phyloP scores from a whole-genome alignment of 768 basidiomycete genomes.

The Udeniomyces megalosporus region DNA sequence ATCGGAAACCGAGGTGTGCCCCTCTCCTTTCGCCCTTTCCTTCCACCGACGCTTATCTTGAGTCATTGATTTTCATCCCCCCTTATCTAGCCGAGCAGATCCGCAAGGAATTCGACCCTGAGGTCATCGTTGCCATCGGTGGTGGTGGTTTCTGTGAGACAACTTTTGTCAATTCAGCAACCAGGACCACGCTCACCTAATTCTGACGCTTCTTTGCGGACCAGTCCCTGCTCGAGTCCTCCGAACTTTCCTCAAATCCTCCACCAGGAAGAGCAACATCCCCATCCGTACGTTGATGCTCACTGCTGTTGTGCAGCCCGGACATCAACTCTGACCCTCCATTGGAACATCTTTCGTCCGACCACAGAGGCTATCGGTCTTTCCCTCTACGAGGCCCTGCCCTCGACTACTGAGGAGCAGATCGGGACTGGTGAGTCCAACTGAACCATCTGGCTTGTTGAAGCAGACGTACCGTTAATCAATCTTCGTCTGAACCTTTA shows the following conservation, averaged over 20 bases:
- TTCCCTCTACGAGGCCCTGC: constrained; percentile 80
- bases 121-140: constrained; percentile 16
- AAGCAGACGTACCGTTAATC: neutral
- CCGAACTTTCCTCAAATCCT: constrained; percentile 71
- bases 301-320: too few relatives aligned
- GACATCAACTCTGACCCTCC: too few relatives aligned
- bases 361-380: constrained; percentile 69
- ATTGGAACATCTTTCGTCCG: too few relatives aligned
- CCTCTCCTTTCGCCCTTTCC: neutral
- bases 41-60: neutral
- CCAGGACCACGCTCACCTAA: too few relatives aligned
- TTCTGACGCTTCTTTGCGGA: neutral
- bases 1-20: neutral
- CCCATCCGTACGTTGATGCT: constrained; percentile 43
- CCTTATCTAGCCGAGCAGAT: constrained; percentile 2
- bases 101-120: constrained; percentile 11
- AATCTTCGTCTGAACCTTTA: constrained; percentile 16
- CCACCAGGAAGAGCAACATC: constrained; percentile 54
- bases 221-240: constrained; percentile 12
- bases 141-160: constrained; percentile 16
- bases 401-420: constrained; percentile 53
- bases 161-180: neutral
- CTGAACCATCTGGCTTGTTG: neutral
- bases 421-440: constrained; percentile 27
- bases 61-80: neutral